These are phyloP conservation scores for Melocanna baccifera DNA, from an alignment of 176 grass and related monocot genomes.

Conservation along the genomic window DNA sequence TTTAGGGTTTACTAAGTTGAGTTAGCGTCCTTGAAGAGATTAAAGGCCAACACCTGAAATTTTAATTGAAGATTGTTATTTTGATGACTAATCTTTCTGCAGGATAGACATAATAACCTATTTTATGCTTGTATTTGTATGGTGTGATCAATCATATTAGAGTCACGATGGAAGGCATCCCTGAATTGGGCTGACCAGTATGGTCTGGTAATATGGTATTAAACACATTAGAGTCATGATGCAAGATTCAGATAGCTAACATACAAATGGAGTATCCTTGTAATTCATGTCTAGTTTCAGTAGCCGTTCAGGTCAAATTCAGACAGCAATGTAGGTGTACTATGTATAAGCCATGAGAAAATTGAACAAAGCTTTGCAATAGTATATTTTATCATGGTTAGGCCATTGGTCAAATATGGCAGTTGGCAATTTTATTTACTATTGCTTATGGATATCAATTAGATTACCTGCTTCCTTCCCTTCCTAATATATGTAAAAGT, in stretches of 20 bases:
- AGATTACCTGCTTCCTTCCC: background rate
- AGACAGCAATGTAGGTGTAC: background rate
- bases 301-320: background rate
- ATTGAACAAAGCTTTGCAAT: background rate
- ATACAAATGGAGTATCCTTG: background rate
- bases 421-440: background rate
- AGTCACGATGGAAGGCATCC: background rate
- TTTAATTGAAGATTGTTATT: constrained; percentile 10
- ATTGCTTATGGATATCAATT: background rate
- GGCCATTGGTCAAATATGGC: constrained; percentile 23
- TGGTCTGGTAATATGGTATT: background rate
- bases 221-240: background rate
- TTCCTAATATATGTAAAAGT: constrained; percentile 16
- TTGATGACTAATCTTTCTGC: background rate
- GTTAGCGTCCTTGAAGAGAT: background rate
- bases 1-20: background rate
- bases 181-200: background rate
- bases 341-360: background rate
- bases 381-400: background rate
- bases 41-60: constrained; percentile 6
- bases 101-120: background rate
- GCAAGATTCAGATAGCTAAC: background rate
- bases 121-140: background rate
- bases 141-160: background rate
- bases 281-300: background rate